These are phyloP conservation scores for Citropsis articulata DNA, from an alignment of 345 rosid genomes.

Conservation along the genomic window DNA sequence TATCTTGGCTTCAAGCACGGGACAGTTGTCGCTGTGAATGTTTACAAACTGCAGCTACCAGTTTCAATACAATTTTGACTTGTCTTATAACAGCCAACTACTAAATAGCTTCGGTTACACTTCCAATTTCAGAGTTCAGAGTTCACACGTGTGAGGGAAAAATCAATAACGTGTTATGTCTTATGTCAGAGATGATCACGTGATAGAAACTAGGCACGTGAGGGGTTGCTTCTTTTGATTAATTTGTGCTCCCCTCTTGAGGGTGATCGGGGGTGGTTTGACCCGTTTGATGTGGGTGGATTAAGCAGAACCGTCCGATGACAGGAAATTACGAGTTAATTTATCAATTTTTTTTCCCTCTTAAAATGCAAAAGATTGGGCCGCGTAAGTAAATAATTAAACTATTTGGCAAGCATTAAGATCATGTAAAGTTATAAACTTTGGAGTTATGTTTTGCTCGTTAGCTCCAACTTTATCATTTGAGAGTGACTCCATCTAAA, in stretches of 20 bases:
- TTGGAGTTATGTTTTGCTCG: too few relatives aligned
- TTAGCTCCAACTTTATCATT: too few relatives aligned
- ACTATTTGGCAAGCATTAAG: neutral
- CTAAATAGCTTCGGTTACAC: neutral
- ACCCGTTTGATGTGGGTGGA: neutral
- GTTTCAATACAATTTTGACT: neutral
- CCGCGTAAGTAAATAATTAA: too few relatives aligned
- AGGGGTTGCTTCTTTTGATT: conserved; percentile 6
- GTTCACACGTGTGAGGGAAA: conserved; percentile 9
- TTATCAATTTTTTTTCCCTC: neutral
- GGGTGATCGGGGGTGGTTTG: neutral
- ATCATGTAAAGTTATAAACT: too few relatives aligned
- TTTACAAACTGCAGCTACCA: neutral
- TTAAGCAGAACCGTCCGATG: neutral
- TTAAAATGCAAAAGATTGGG: neutral
- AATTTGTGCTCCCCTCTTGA: conserved; percentile 2
- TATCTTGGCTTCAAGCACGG: neutral
- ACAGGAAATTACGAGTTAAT: neutral
- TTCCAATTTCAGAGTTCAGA: neutral
- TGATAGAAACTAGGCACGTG: conserved; percentile 6
- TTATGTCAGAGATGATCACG: conserved; percentile 21
- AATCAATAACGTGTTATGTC: neutral
- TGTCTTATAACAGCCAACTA: neutral
- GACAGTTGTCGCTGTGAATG: neutral
- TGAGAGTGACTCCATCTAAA: too few relatives aligned